These are phyloP conservation scores for Penicillium palitans DNA, from an alignment of 2,329 filamentous ascomycete species.

Conservation along the genomic window DNA sequence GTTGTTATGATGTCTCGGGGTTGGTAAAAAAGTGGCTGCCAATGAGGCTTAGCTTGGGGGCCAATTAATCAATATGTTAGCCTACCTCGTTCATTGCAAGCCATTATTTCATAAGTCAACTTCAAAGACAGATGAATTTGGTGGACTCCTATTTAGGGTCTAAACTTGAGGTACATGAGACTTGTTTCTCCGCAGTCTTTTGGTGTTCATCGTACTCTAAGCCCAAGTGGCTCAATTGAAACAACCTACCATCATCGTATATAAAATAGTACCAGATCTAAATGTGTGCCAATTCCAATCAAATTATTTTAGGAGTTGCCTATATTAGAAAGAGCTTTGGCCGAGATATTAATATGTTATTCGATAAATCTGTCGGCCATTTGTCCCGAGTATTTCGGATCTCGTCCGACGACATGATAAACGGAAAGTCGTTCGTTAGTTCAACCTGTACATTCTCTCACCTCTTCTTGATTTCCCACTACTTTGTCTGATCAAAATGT, in stretches of 20 bases:
- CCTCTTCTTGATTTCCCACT: background rate
- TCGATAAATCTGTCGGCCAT: background rate
- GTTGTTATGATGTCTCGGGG: too few species aligned
- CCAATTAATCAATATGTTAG: background rate
- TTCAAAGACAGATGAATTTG: background rate
- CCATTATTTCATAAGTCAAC: background rate
- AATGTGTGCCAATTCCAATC: background rate
- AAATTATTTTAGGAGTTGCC: background rate
- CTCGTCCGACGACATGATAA: background rate
- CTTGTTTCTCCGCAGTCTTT: background rate
- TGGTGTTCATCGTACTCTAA: background rate
- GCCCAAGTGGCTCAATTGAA: too few species aligned
- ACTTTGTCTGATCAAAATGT: background rate
- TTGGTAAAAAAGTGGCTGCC: too few species aligned
- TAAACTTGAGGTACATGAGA: background rate
- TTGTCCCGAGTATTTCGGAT: conserved; percentile 7
- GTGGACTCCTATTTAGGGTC: background rate
- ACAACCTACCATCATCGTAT: background rate
- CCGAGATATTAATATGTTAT: background rate
- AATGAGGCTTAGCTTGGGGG: background rate
- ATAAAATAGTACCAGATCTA: background rate
- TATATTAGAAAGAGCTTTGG: background rate
- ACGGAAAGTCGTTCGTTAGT: background rate
- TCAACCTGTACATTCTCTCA: background rate
- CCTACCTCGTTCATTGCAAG: background rate